phyloP scores from a whole-genome alignment of 192 early-diverging fungal species.

The Chytriomyces confervae region DNA sequence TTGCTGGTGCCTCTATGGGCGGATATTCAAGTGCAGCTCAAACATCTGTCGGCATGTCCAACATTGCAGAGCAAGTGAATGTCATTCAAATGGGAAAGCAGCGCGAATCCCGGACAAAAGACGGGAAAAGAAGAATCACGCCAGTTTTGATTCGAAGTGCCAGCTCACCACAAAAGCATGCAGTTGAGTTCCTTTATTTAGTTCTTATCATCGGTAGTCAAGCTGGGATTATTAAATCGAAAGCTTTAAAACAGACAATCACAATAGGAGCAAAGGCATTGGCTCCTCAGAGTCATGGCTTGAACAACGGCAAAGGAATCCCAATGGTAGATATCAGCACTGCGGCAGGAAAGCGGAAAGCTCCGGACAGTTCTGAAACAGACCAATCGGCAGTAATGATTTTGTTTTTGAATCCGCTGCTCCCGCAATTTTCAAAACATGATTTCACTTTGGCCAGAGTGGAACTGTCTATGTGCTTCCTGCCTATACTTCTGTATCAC shows the following conservation, averaged over 20 bases:
- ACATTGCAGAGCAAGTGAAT: constrained; percentile 5
- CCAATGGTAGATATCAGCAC: background rate
- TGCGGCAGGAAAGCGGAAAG: constrained; percentile 14
- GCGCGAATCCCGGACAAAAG: constrained; percentile 70
- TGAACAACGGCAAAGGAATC: constrained; percentile 29
- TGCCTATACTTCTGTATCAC: constrained; percentile 10
- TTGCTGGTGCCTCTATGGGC: background rate
- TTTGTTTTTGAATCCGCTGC: background rate
- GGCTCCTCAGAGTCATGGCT: background rate
- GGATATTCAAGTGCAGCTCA: background rate
- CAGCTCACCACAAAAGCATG: constrained; percentile 13
- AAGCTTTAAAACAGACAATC: background rate
- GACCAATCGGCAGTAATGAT: background rate
- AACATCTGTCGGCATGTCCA: background rate
- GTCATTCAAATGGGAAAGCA: constrained; percentile 48
- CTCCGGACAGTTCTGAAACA: background rate
- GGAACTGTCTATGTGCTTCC: constrained; percentile 20
- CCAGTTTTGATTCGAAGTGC: constrained; percentile 55
- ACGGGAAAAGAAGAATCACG: constrained; percentile 85
- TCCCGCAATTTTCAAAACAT: background rate
- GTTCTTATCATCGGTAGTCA: background rate
- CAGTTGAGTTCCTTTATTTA: constrained; percentile 18
- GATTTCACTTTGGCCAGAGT: constrained; percentile 10
- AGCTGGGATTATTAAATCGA: background rate
- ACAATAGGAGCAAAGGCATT: constrained; percentile 6